Evolutionary conservation across 2,329 filamentous ascomycete genomes (phyloP).

Genomic region (Colletotrichum neosansevieriae): DNA sequence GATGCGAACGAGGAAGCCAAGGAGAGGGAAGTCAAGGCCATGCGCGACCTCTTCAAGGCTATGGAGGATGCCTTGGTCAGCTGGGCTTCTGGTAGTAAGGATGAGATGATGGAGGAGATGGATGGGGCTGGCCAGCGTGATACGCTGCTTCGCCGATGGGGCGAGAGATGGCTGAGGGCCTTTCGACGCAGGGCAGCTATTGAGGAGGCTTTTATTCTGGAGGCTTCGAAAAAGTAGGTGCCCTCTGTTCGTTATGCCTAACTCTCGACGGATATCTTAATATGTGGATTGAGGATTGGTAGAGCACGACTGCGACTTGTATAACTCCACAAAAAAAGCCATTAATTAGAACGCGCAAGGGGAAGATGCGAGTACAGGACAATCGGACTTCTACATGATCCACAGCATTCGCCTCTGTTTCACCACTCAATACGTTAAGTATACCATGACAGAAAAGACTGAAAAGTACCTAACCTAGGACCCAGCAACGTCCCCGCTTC

Average conservation of each 20-base stretch:
- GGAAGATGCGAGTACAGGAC: slow-evolving; percentile 2
- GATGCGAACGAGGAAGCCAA: slow-evolving; percentile 73
- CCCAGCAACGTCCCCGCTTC: neutral
- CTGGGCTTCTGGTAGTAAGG: slow-evolving; percentile 79
- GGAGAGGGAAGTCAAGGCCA: slow-evolving; percentile 76
- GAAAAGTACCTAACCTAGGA: too few species aligned
- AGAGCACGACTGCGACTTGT: slow-evolving; percentile 14
- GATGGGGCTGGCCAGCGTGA: slow-evolving; percentile 70
- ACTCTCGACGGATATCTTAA: neutral
- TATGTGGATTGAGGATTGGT: neutral
- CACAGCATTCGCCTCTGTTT: neutral
- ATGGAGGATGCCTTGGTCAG: slow-evolving; percentile 83
- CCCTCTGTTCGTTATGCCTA: neutral
- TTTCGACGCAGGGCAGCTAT: slow-evolving; percentile 86
- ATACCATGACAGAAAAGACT: neutral
- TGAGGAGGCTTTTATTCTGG: slow-evolving; percentile 76
- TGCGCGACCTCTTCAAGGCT: slow-evolving; percentile 82
- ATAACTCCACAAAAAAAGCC: slow-evolving; percentile 20
- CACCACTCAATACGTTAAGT: too few species aligned
- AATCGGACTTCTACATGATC: neutral
- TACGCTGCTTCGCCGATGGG: slow-evolving; percentile 82
- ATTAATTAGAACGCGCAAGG: slow-evolving; percentile 2
- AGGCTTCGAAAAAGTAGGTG: slow-evolving; percentile 46
- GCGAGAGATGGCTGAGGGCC: slow-evolving; percentile 85
- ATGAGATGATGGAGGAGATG: slow-evolving; percentile 78